Conservation (phyloP, 2,329 filamentous ascomycete genomes). For the Lasiodiplodia sp. region DNA sequence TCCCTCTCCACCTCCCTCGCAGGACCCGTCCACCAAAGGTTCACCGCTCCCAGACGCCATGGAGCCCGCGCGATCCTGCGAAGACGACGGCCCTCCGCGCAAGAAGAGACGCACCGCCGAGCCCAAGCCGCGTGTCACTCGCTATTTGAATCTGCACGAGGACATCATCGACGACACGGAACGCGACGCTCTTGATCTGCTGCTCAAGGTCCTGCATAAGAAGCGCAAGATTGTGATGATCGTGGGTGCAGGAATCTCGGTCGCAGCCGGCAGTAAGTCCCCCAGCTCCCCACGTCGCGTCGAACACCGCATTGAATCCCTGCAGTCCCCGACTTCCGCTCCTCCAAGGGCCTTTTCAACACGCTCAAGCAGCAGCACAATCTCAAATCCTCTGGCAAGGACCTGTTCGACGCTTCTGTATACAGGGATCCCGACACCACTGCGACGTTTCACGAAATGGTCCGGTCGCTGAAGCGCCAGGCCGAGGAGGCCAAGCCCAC, state of each 20-base stretch:
- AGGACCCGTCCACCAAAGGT: slow-evolving; percentile 53
- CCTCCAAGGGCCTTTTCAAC: slow-evolving; percentile 86
- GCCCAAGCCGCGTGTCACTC: slow-evolving; percentile 76
- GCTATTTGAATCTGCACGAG: slow-evolving; percentile 69
- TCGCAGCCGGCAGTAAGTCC: slow-evolving; percentile 85
- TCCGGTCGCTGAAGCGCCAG: slow-evolving; percentile 82
- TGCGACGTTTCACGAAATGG: slow-evolving; percentile 93
- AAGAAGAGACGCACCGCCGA: slow-evolving; percentile 74
- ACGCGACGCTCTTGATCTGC: slow-evolving; percentile 68
- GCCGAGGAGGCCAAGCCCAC: slow-evolving; percentile 82
- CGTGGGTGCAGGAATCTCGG: slow-evolving; percentile 95
- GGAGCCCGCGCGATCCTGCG: slow-evolving; percentile 44
- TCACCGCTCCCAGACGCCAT: slow-evolving; percentile 56
- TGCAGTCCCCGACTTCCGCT: slow-evolving; percentile 92
- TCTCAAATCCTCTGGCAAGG: slow-evolving; percentile 90
- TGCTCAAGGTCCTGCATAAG: slow-evolving; percentile 78
- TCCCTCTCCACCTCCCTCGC: slow-evolving; percentile 53
- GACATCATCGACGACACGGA: slow-evolving; percentile 62
- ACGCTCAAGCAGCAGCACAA: slow-evolving; percentile 86
- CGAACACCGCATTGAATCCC: slow-evolving; percentile 32
- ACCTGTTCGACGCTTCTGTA: slow-evolving; percentile 95
- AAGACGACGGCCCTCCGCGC: slow-evolving; percentile 71
- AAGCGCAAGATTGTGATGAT: slow-evolving; percentile 98
- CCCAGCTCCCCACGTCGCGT: slow-evolving; percentile 33
- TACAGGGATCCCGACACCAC: slow-evolving; percentile 92